Evolutionary conservation across 768 basidiomycete genomes (phyloP).

Genomic region (Boletus rubescentipes): DNA sequence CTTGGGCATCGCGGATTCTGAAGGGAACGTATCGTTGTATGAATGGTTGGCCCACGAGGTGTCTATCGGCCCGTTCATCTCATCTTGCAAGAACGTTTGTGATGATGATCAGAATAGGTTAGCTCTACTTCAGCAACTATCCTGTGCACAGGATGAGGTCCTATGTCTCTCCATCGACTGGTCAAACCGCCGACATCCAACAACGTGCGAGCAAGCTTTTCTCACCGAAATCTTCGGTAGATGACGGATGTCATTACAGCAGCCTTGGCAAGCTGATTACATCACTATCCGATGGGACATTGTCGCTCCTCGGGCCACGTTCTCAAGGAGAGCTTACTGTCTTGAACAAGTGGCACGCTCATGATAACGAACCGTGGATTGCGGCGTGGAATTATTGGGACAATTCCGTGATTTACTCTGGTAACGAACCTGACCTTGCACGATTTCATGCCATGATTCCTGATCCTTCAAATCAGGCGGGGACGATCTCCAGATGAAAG

Average conservation of each 20-base stretch:
- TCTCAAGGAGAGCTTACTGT: conserved; percentile 45
- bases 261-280: conserved; percentile 60
- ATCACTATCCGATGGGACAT: conserved; percentile 78
- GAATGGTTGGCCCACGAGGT: conserved; percentile 54
- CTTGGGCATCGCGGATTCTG: conserved; percentile 81
- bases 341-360: conserved; percentile 73
- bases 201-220: conserved; percentile 38
- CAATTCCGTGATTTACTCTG: conserved; percentile 77
- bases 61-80: not conserved
- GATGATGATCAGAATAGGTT: conserved; percentile 39
- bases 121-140: conserved; percentile 39
- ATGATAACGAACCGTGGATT: conserved; percentile 94
- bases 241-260: conserved; percentile 32
- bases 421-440: conserved; percentile 37
- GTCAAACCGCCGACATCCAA: conserved; percentile 65
- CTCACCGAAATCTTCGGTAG: not conserved
- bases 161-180: conserved; percentile 94
- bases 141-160: conserved; percentile 51
- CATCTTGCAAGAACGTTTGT: not conserved
- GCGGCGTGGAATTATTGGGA: conserved; percentile 91
- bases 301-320: conserved; percentile 59
- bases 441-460: not conserved
- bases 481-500: conserved; percentile 87
- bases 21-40: conserved; percentile 72
- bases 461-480: conserved; percentile 58